Evolutionary conservation across 352 stramenopile genomes (phyloP).

Genomic region (Phytophthora rubi): DNA sequence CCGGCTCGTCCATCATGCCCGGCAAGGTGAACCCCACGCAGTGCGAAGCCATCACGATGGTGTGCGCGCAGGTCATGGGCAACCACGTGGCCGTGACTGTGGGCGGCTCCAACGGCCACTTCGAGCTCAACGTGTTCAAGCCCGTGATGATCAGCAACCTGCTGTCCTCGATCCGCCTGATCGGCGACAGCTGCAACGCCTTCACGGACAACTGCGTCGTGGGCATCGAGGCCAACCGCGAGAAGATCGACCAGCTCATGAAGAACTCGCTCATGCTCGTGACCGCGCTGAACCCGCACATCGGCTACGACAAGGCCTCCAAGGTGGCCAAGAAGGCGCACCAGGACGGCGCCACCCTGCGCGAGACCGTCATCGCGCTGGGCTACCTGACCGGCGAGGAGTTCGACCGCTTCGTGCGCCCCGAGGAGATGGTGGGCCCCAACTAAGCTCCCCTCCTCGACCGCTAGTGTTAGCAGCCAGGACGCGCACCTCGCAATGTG

Average conservation of each 20-base stretch:
- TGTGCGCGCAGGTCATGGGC: conserved; percentile 95
- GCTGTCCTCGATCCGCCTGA: conserved; percentile 78
- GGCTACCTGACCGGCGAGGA: conserved; percentile 94
- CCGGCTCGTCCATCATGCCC: conserved; percentile 78
- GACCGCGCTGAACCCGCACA: conserved; percentile 96
- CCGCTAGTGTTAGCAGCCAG: not conserved
- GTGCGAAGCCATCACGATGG: conserved; percentile 97
- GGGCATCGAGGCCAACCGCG: conserved; percentile 91
- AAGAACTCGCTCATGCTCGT: conserved; percentile 97
- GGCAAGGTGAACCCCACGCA: conserved; percentile 90
- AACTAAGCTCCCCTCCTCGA: conserved; percentile 52
- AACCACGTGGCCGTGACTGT: conserved; percentile 95
- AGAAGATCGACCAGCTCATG: conserved; percentile 93
- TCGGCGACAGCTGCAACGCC: conserved; percentile 86
- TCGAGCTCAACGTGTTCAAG: conserved; percentile 99
- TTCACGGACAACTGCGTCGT: conserved; percentile 95
- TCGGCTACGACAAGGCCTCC: conserved; percentile 97
- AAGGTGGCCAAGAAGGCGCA: conserved; percentile 97
- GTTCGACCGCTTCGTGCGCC: conserved; percentile 95
- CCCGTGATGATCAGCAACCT: conserved; percentile 95
- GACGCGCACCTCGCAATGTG: conserved; percentile 1
- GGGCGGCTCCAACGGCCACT: conserved; percentile 94
- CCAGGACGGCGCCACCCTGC: conserved; percentile 93
- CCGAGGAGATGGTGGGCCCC: conserved; percentile 95
- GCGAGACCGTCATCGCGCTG: conserved; percentile 90